Evolutionary conservation across 257 asterid species (phyloP).

Genomic region (Anisodus tanguticus): DNA sequence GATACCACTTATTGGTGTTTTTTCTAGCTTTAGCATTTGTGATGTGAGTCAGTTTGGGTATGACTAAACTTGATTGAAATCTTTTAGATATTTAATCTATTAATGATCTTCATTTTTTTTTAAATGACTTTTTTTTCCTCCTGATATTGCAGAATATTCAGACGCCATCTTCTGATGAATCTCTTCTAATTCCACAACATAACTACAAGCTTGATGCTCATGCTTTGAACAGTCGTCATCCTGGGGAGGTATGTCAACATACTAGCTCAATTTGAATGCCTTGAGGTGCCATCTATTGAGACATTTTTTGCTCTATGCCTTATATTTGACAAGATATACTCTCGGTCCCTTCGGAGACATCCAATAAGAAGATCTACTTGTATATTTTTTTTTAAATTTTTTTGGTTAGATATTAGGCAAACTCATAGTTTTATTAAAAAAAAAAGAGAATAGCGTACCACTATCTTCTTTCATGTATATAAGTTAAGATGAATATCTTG

Average conservation of each 20-base stretch:
- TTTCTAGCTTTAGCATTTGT: background rate
- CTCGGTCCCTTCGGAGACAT: background rate
- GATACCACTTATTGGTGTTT: background rate
- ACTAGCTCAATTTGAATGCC: constrained; percentile 18
- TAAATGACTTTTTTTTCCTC: background rate
- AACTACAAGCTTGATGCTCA: constrained; percentile 93
- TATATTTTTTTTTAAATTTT: background rate
- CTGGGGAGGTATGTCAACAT: constrained; percentile 80
- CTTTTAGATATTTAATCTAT: background rate
- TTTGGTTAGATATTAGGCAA: background rate
- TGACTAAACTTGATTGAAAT: constrained; percentile 9
- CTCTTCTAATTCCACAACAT: constrained; percentile 91
- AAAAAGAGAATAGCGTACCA: background rate
- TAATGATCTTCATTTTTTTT: background rate
- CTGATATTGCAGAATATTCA: constrained; percentile 62
- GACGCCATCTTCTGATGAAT: constrained; percentile 72
- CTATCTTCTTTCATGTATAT: background rate
- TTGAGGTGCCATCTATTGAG: background rate
- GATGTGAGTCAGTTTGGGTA: constrained; percentile 22
- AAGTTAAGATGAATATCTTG: background rate
- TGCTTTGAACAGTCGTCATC: constrained; percentile 85
- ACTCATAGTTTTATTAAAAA: background rate
- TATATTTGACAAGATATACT: background rate
- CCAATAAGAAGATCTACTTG: background rate
- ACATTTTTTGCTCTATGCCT: background rate